Evolutionary conservation across 345 rosid species (phyloP).

Genomic region (Eucalyptus leucophloia): DNA sequence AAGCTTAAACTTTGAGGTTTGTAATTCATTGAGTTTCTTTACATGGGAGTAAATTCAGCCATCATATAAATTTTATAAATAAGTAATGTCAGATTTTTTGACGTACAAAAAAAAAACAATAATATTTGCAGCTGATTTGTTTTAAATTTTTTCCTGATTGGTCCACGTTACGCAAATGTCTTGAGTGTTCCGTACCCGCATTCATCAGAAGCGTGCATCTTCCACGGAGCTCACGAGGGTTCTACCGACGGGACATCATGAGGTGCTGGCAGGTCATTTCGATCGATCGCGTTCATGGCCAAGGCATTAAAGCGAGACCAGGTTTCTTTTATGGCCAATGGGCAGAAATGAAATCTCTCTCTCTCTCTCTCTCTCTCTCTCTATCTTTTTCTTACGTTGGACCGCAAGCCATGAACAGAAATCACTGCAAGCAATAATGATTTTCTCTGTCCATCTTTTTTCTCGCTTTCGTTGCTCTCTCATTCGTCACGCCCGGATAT

Average conservation of each 20-base stretch:
- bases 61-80: too few species aligned
- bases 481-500: not conserved
- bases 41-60: too few species aligned
- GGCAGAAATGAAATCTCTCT: not conserved
- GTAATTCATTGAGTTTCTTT: too few species aligned
- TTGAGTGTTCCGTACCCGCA: not conserved
- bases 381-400: not conserved
- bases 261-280: not conserved
- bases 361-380: too few species aligned
- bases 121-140: not conserved
- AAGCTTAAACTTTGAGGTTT: too few species aligned
- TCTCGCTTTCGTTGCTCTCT: not conserved
- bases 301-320: not conserved
- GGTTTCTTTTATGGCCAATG: not conserved
- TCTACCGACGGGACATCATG: not conserved
- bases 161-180: not conserved
- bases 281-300: not conserved
- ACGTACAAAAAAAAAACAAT: too few species aligned
- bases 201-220: not conserved
- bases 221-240: not conserved
- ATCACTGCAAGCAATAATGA: not conserved
- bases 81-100: too few species aligned
- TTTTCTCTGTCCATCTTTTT: not conserved
- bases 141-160: not conserved
- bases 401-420: not conserved